These are phyloP conservation scores for Xylaria sp. DNA, from an alignment of 2,329 filamentous ascomycete species.

Conservation along the genomic window DNA sequence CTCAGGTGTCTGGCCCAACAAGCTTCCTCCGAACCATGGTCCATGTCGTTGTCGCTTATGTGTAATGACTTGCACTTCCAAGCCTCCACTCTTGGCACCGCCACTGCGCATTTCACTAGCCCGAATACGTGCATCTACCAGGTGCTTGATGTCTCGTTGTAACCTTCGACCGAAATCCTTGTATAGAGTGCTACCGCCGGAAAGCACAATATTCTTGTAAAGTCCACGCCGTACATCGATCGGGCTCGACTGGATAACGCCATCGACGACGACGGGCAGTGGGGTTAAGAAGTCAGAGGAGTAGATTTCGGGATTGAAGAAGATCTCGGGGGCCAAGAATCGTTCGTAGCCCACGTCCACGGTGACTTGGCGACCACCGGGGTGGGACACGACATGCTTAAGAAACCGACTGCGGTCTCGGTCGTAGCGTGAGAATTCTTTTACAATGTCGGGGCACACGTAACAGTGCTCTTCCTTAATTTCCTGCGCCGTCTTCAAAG, in stretches of 20 bases:
- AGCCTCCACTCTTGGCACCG: slow-evolving; percentile 89
- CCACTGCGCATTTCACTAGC: slow-evolving; percentile 92
- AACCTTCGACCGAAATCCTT: slow-evolving; percentile 97
- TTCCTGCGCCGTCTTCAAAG: slow-evolving; percentile 94
- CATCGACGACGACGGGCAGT: slow-evolving; percentile 91
- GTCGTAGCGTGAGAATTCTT: slow-evolving; percentile 96
- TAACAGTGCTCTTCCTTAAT: slow-evolving; percentile 99
- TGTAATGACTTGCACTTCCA: slow-evolving; percentile 96
- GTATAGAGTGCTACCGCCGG: slow-evolving; percentile 95
- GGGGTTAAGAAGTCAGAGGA: slow-evolving; percentile 98
- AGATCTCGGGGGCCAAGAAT: slow-evolving; percentile 97
- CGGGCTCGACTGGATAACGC: slow-evolving; percentile 95
- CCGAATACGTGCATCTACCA: slow-evolving; percentile 92
- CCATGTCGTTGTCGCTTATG: slow-evolving; percentile 98
- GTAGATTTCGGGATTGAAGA: slow-evolving; percentile 99
- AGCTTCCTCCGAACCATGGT: slow-evolving; percentile 97
- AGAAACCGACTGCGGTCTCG: slow-evolving; percentile 90
- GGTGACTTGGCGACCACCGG: slow-evolving; percentile 83
- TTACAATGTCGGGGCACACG: slow-evolving; percentile 97
- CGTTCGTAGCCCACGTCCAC: slow-evolving; percentile 98
- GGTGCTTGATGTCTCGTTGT: slow-evolving; percentile 95
- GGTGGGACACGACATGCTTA: slow-evolving; percentile 87
- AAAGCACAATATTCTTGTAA: slow-evolving; percentile 99
- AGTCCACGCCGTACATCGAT: slow-evolving; percentile 96
- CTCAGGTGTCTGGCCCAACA: slow-evolving; percentile 96